Conservation (phyloP, 352 stramenopile species). For the Pythium insidiosum region DNA sequence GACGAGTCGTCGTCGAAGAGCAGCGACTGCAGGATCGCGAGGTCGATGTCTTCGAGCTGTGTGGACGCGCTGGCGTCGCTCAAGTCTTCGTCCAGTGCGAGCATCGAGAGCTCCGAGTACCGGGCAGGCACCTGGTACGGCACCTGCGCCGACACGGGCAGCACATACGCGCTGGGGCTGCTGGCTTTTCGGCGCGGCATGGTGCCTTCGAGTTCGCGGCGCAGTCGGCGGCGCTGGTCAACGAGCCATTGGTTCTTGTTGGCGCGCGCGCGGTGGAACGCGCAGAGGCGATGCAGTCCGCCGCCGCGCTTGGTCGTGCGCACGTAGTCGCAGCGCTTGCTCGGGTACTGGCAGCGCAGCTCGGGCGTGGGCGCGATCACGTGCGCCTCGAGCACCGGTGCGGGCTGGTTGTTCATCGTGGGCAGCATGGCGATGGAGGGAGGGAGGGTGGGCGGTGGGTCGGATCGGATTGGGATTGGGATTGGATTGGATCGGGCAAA, state of each 20-base stretch:
- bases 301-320: constrained; percentile 38
- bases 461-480: not conserved
- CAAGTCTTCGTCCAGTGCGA: too few relatives aligned
- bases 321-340: constrained; percentile 31
- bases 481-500: constrained; percentile 1
- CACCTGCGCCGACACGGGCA: too few relatives aligned
- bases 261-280: constrained; percentile 7
- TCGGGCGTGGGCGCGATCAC: too few relatives aligned
- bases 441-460: not conserved
- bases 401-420: constrained; percentile 1
- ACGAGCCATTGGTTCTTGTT: constrained; percentile 20
- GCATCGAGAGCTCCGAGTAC: too few relatives aligned
- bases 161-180: too few relatives aligned
- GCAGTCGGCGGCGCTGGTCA: constrained; percentile 13
- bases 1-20: constrained; percentile 11
- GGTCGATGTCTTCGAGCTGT: constrained; percentile 6
- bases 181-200: too few relatives aligned
- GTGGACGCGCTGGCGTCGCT: constrained; percentile 3
- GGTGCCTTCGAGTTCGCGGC: constrained; percentile 9
- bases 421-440: not conserved
- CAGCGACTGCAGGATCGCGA: constrained; percentile 11
- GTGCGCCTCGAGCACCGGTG: too few relatives aligned
- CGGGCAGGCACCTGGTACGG: too few relatives aligned
- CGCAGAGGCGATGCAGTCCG: constrained; percentile 2
- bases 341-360: constrained; percentile 12